phyloP scores from a whole-genome alignment of 768 basidiomycete species.

The Vararia minispora region DNA sequence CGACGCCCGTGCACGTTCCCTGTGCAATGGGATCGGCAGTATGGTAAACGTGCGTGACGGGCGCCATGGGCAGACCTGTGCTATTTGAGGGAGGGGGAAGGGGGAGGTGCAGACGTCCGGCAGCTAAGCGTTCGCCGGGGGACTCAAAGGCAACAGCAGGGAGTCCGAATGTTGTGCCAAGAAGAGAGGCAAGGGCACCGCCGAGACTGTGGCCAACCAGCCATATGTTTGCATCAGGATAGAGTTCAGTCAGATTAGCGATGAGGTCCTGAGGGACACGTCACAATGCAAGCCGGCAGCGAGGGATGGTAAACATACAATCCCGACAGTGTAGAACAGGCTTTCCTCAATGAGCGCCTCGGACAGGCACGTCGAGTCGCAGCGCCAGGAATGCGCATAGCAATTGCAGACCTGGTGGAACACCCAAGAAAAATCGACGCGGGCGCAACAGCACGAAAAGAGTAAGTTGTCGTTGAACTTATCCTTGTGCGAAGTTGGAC shows the following conservation, averaged over 20 bases:
- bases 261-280: constrained; percentile 32
- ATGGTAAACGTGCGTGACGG: constrained; percentile 41
- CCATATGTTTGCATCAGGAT: constrained; percentile 52
- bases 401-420: constrained; percentile 85
- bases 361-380: constrained; percentile 74
- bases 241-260: constrained; percentile 44
- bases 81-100: constrained; percentile 27
- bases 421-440: constrained; percentile 79
- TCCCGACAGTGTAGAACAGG: constrained; percentile 85
- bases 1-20: constrained; percentile 38
- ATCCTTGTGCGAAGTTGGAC: constrained; percentile 82
- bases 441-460: constrained; percentile 91
- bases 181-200: constrained; percentile 50
- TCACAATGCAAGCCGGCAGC: not conserved
- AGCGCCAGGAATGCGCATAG: constrained; percentile 57
- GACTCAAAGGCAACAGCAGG: constrained; percentile 58
- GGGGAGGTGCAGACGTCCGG: constrained; percentile 51
- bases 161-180: constrained; percentile 53
- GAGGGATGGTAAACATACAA: constrained; percentile 36
- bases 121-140: constrained; percentile 53
- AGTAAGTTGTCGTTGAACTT: constrained; percentile 87
- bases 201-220: constrained; percentile 53
- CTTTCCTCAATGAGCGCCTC: constrained; percentile 79
- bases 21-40: constrained; percentile 65
- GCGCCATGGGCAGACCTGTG: constrained; percentile 13